Conservation (phyloP, 371 early-diverging fungal genomes). For the Syncephalastrum sp. region DNA sequence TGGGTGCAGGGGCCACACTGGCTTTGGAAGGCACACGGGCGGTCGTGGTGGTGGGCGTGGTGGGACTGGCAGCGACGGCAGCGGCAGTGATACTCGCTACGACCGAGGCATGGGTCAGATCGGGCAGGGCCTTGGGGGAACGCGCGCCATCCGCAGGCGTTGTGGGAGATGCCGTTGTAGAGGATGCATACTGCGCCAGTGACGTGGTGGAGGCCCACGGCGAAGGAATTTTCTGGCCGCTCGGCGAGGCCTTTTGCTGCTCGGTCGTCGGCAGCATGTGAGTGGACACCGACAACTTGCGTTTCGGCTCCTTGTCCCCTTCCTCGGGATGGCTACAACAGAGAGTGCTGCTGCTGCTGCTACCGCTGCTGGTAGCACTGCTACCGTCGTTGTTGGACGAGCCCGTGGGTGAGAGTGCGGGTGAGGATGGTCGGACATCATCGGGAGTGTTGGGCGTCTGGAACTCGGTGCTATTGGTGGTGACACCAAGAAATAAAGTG, state of each 20-base stretch:
- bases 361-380: no score
- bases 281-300: conserved; percentile 1
- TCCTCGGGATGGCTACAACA: no score
- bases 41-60: neutral
- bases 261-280: neutral
- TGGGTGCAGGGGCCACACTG: neutral
- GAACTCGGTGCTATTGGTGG: neutral
- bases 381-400: no score
- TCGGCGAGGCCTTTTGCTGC: conserved; percentile 4
- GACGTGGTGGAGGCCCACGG: conserved; percentile 18
- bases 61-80: neutral
- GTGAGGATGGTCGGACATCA: neutral
- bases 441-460: conserved; percentile 15
- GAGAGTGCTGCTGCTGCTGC: no score
- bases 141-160: neutral
- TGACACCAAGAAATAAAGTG: neutral
- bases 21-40: neutral
- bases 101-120: no score
- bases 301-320: no score
- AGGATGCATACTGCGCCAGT: neutral
- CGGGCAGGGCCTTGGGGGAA: no score
- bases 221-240: conserved; percentile 16
- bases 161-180: neutral
- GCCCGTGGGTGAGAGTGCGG: no score
- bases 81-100: neutral